These are phyloP conservation scores for Bruguiera sexangula DNA, from an alignment of 345 rosid genomes.

Conservation along the genomic window DNA sequence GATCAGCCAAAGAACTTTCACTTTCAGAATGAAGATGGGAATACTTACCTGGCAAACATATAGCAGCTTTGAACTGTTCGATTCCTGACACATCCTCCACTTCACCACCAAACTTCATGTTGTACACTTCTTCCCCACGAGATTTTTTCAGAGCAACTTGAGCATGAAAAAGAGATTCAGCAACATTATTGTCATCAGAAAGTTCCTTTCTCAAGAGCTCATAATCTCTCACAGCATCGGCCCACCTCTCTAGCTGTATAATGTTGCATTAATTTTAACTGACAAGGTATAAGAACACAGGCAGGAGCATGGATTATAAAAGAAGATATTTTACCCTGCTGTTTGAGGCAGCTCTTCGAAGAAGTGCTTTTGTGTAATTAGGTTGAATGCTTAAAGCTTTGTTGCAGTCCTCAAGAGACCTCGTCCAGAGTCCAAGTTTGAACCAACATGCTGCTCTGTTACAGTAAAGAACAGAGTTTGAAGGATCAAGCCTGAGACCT, in stretches of 20 bases:
- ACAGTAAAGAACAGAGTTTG: conserved; percentile 71
- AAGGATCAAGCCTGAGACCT: conserved; percentile 80
- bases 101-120: conserved; percentile 94
- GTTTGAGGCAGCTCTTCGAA: conserved; percentile 82
- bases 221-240: conserved; percentile 80
- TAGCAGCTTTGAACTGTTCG: conserved; percentile 77
- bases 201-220: conserved; percentile 76
- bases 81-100: conserved; percentile 69
- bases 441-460: conserved; percentile 94
- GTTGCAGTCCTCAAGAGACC: conserved; percentile 74
- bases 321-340: conserved; percentile 48
- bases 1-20: too few relatives aligned
- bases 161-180: conserved; percentile 85
- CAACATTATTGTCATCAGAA: conserved; percentile 74
- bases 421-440: conserved; percentile 79
- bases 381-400: conserved; percentile 69
- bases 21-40: neutral
- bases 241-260: conserved; percentile 83
- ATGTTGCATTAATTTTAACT: neutral
- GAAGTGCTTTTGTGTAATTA: conserved; percentile 72
- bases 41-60: conserved; percentile 65
- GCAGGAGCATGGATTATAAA: neutral
- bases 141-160: conserved; percentile 93
- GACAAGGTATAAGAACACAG: neutral
- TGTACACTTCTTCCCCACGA: conserved; percentile 81